Percentiles rank a stretch among this genome's conserved stretches.
Conservation (phyloP, 345 rosid genomes). For the Schrenkiella parvula region DNA sequence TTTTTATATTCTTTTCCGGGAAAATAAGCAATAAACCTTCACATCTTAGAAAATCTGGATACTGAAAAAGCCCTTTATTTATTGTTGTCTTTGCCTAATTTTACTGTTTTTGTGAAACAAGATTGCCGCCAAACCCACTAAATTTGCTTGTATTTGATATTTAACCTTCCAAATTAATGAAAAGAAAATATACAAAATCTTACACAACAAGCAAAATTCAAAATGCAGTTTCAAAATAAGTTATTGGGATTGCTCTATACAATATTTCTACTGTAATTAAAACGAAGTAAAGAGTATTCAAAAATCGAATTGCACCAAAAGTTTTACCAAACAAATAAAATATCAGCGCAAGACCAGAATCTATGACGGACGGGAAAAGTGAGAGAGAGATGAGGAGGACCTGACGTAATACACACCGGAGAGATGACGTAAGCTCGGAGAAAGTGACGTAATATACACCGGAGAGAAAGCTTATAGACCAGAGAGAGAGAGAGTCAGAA, state of each 20-base stretch:
- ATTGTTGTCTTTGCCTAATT: not conserved
- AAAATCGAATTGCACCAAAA: not conserved
- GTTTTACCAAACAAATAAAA: not conserved
- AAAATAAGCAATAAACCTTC: conserved; percentile 20
- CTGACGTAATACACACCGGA: conserved; percentile 15
- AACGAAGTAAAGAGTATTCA: not conserved
- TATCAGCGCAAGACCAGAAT: not conserved
- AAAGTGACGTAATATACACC: conserved; percentile 17
- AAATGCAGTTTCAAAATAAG: not conserved
- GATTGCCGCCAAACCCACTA: conserved; percentile 8
- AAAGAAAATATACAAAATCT: not conserved
- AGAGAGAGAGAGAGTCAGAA: conserved; percentile 5
- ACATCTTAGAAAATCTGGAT: not conserved
- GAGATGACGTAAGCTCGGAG: conserved; percentile 34
- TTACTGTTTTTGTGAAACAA: not conserved
- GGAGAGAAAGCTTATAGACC: conserved; percentile 31
- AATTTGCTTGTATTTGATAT: not conserved
- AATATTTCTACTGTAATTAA: not conserved
- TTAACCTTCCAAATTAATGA: not conserved
- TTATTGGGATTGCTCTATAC: not conserved
- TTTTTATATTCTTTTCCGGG: not conserved
- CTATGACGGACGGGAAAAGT: not conserved
- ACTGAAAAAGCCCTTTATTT: not conserved
- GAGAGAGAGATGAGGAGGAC: not conserved
- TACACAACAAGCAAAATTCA: not conserved